Evolutionary conservation across 164 flowering plant species (phyloP).

Genomic region (Chloranthus sessilifolius): DNA sequence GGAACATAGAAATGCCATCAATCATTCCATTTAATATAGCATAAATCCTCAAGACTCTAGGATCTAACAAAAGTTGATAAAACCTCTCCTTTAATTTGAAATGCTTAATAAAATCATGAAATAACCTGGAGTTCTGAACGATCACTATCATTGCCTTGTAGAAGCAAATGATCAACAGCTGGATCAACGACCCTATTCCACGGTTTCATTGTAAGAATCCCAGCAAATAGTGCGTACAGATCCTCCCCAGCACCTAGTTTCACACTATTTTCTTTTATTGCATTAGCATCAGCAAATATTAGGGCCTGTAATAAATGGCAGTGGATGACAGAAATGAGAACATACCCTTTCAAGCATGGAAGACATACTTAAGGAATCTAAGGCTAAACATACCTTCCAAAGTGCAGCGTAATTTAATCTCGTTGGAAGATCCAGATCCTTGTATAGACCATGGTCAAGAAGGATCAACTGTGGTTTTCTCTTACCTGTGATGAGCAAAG

Average conservation of each 20-base stretch:
- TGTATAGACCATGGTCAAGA: slow-evolving; percentile 93
- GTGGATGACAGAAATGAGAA: slow-evolving; percentile 7
- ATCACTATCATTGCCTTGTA: slow-evolving; percentile 61
- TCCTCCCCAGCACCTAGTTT: slow-evolving; percentile 99
- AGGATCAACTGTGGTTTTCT: slow-evolving; percentile 81
- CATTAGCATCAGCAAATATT: slow-evolving; percentile 81
- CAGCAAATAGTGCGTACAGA: slow-evolving; percentile 84
- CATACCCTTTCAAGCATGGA: slow-evolving; percentile 1
- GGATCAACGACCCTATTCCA: slow-evolving; percentile 85
- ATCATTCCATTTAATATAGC: neutral
- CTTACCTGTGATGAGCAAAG: slow-evolving; percentile 38
- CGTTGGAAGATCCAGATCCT: slow-evolving; percentile 67
- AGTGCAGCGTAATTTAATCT: slow-evolving; percentile 87
- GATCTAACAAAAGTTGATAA: neutral
- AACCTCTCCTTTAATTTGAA: too few species aligned
- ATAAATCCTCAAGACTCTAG: neutral
- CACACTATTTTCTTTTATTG: slow-evolving; percentile 77
- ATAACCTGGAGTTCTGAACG: slow-evolving; percentile 86
- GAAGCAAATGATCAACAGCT: slow-evolving; percentile 82
- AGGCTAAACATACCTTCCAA: slow-evolving; percentile 60
- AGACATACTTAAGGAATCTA: neutral
- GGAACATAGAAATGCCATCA: neutral
- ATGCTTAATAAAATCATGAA: neutral
- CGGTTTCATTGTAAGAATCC: slow-evolving; percentile 94
- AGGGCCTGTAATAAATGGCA: slow-evolving; percentile 44